Evolutionary conservation across 2,329 filamentous ascomycete species (phyloP), one percentile per base, ranked within the genome.

Genomic region (Aspergillus alliaceus): DNA sequence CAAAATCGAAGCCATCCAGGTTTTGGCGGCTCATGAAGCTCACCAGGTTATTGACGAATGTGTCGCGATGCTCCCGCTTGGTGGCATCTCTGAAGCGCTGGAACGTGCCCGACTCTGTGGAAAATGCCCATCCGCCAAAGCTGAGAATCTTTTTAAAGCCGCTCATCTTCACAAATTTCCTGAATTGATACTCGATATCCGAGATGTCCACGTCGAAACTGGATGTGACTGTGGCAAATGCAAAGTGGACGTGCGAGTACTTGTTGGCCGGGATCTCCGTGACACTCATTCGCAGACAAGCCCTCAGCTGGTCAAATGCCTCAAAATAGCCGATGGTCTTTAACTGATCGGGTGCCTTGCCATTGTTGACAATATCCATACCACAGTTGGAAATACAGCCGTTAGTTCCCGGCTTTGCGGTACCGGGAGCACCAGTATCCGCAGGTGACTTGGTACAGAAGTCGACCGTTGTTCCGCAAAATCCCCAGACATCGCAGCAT

Each of bases 331-430:
- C 73, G 46, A 76, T 54, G 6, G 34, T 35, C 15, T 5, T 53
- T 59, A 35, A 65, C 63, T 5, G 54, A 58, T 6, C 32, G 61
- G 50, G 73, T 64, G 44, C 22, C 59, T 18, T 35, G 0, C 47
- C 39, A 7, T 60, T 58, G 39, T 69, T 65, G 56, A 73, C 64
- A 50, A 79, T 71, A 25, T 75, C 59, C 35, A 61, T 64, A 24
- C 79, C 74, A 60, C 79, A 77, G 66, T 77, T 80, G 22, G 69
- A 76, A 47, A 80, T 75, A 56, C 76, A 77, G 24, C 74, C 75
- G 53, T 74, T 69, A 15, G 61, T 70, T 6, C 70, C 71, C 3
- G 64, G 59, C 15, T 62, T 51, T 9, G 73, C 66, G 4, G 76
- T 78, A 9, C 77, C 77, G 1, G 75, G 78, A 1, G 66, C 64